Base-by-base conservation (phyloP, 1,284 basidiomycete species). In the Sanghuangporus sanghuang region DNA sequence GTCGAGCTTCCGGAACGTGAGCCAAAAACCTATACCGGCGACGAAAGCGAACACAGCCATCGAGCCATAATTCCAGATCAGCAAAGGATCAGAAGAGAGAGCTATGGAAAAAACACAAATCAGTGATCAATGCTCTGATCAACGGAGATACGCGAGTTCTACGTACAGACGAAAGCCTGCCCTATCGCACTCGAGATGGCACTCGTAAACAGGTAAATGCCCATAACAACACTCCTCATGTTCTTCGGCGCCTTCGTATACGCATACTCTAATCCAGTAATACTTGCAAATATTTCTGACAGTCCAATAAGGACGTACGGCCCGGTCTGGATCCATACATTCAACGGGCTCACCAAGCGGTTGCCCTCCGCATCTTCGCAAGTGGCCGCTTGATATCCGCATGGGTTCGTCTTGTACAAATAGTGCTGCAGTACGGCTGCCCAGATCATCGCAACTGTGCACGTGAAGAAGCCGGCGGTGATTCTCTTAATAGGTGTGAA, bases 261-360 rank as follows among this genome's bases (percentile, higher is more conserved):
- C 18, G 92, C 93, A 72, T 94, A 94, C 74, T 96, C 93, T 68
- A 90, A 79, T 11, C 87, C 87, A 0, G 92, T 93, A 74, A 96
- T 92, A 8, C 89, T 91, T 1, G 92, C 91, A 59, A 96, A 83
- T 71, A 96, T 92, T 77, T 92, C 87, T 69, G 83, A 85, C 69
- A 89, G 79, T 4, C 86, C 88, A 69, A 91, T 80, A 36, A 92
- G 75, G 62, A 90, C 73, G 72, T 89, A 90, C 12, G 44, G 14
- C 9, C 64, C 64, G 7, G 60, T 46, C 49, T 65, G 64, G 38
- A 62, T 62, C 64, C 64, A 65, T 3, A 65, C 64, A 23, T 61
- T 62, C 38, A 65, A 32, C 2, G 53, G 50, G 27, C 59, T 55
- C 35, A 54, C 57, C 5, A 60, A 21, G 16, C 27, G 35, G 21